Conservation (phyloP, 352 stramenopile genomes). For the Phytophthora fragariae region DNA sequence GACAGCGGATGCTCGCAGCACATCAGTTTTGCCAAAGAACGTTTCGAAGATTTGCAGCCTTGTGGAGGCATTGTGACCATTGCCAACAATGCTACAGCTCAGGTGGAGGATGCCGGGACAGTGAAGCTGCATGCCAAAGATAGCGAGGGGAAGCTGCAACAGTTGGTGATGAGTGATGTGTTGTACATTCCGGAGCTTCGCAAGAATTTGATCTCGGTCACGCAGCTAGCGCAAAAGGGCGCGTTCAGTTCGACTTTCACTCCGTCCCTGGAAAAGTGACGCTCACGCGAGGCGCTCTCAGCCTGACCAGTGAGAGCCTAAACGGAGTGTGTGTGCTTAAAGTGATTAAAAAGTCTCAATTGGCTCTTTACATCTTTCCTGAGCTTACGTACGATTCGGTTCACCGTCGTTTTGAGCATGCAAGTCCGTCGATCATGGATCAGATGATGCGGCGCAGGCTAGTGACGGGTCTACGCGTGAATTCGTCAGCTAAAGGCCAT, state of each 20-base stretch:
- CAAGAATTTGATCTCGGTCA: not conserved
- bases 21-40: conserved; percentile 3
- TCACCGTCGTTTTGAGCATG: not conserved
- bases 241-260: not conserved
- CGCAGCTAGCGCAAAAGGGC: not conserved
- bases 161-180: not conserved
- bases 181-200: not conserved
- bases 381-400: not conserved
- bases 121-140: not conserved
- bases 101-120: not conserved
- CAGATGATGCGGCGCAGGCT: not conserved
- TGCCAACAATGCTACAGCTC: conserved; percentile 9
- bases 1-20: conserved; percentile 17
- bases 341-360: not conserved
- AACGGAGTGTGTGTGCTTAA: conserved; percentile 2
- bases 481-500: not conserved
- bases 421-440: not conserved
- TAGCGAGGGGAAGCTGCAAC: not conserved
- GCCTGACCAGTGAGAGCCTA: not conserved
- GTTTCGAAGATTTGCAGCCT: not conserved
- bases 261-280: not conserved
- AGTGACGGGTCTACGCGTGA: not conserved
- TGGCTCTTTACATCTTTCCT: not conserved
- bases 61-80: conserved; percentile 10
- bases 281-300: not conserved